phyloP scores from a whole-genome alignment of 2,329 filamentous ascomycete genomes.

The Cladosporium sp. region DNA sequence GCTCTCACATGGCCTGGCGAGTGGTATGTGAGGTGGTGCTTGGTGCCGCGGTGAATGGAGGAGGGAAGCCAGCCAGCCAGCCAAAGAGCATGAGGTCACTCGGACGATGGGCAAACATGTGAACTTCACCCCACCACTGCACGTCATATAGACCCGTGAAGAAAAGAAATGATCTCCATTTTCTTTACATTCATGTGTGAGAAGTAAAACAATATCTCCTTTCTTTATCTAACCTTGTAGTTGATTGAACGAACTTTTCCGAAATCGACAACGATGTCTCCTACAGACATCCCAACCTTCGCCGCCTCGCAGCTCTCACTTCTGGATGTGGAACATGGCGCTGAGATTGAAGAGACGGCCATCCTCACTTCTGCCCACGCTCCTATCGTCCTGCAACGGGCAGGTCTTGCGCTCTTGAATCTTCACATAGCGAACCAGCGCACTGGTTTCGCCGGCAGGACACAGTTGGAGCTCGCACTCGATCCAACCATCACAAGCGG shows the following conservation, averaged over 20 bases:
- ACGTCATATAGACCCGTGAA: background rate
- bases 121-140: background rate
- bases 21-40: background rate
- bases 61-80: background rate
- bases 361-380: slow-evolving; percentile 63
- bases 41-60: background rate
- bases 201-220: background rate
- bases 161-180: background rate
- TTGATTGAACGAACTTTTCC: background rate
- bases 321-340: slow-evolving; percentile 65
- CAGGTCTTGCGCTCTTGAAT: slow-evolving; percentile 75
- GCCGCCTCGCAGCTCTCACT: slow-evolving; percentile 67
- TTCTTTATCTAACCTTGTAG: background rate
- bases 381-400: slow-evolving; percentile 66
- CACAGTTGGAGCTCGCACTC: slow-evolving; percentile 72
- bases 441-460: slow-evolving; percentile 88
- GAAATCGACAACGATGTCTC: slow-evolving; percentile 2
- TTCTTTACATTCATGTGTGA: background rate
- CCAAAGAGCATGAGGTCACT: background rate
- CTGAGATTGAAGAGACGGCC: slow-evolving; percentile 68
- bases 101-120: too few species aligned
- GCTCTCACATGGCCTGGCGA: slow-evolving; percentile 3
- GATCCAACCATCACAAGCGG: slow-evolving; percentile 63
- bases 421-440: slow-evolving; percentile 70
- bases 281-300: slow-evolving; percentile 61